Base-by-base conservation (phyloP, 441 rosid genomes). In the Bruguiera hainesii region DNA sequence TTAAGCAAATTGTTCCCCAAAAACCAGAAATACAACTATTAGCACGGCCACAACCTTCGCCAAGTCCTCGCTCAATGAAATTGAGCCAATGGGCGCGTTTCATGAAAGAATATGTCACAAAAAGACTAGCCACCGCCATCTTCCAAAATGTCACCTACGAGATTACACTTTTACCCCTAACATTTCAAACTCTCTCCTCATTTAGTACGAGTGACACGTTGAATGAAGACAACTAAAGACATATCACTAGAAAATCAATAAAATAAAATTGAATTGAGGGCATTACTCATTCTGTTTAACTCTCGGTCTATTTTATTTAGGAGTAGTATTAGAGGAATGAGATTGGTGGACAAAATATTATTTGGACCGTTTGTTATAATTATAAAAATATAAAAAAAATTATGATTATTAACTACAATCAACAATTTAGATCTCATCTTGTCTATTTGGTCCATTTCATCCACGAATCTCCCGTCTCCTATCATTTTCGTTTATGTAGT, bases 111-210 rank as follows among this genome's bases (percentile, higher is more conserved):
- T 46, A 48, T 39, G 59, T 37, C 56, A 62, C 39, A 37, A 2
- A 37, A 37, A 37, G 46, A 37, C 15, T 9, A 25, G 18, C 25
- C 28, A 8, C 53, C 65, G 11, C 30, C 60, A 30, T 20, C 35
- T 35, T 64, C 69, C 70, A 53, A 64, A 61, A 51, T 49, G 56
- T 18, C 58, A 51, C 56, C 55, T 25, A 7, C 21, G 18, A 61
- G 65, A 46, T 64, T 61, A 69, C 78, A 30, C 37, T 6, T 31
- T 70, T 37, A 51, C 58, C 71, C 56, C 50, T 65, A 10, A 42
- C n/a, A 23, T 37, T 51, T n/a, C 31, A 48, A 52, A 26, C 1
- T 48, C 46, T 37, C 42, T 10, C 0, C 1, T 2, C 46, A 10
- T 37, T 37, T 13, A 11, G 2, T 10, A 37, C 2, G 46, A 11